These are phyloP conservation scores for Tolypocladium cylindrosporum DNA, from an alignment of 2,329 filamentous ascomycete species.

Conservation along the genomic window DNA sequence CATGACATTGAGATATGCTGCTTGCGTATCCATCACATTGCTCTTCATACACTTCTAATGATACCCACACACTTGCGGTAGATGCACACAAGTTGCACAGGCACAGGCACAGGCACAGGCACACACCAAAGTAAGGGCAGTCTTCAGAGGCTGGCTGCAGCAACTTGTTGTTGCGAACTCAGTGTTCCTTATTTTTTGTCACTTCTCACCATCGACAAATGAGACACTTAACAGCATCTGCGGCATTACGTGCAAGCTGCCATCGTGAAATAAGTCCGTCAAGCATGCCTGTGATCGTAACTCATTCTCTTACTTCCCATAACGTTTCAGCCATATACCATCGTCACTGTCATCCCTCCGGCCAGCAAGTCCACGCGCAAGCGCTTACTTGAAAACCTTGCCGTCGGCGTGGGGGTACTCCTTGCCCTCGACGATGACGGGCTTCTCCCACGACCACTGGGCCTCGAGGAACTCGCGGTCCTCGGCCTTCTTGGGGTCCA, in stretches of 20 bases:
- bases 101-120: not conserved
- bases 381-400: constrained; percentile 95
- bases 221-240: not conserved
- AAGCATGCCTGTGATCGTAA: constrained; percentile 16
- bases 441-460: constrained; percentile 89
- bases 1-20: not conserved
- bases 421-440: constrained; percentile 73
- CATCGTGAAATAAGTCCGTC: constrained; percentile 5
- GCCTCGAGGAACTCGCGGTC: constrained; percentile 79
- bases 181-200: not conserved
- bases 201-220: not conserved
- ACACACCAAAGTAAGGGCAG: not conserved
- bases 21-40: not conserved
- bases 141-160: not conserved
- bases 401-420: constrained; percentile 79
- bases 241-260: not conserved
- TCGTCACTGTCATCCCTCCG: constrained; percentile 17
- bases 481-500: constrained; percentile 77
- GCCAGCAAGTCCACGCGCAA: constrained; percentile 7
- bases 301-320: constrained; percentile 14
- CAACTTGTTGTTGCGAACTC: not conserved
- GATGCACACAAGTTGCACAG: not conserved
- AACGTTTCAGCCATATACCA: constrained; percentile 19
- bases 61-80: not conserved
- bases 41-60: not conserved